Evolutionary conservation across 2,329 filamentous ascomycete genomes (phyloP), one percentile per base, ranked within the genome.

Genomic region (Ceratocystis destructans): DNA sequence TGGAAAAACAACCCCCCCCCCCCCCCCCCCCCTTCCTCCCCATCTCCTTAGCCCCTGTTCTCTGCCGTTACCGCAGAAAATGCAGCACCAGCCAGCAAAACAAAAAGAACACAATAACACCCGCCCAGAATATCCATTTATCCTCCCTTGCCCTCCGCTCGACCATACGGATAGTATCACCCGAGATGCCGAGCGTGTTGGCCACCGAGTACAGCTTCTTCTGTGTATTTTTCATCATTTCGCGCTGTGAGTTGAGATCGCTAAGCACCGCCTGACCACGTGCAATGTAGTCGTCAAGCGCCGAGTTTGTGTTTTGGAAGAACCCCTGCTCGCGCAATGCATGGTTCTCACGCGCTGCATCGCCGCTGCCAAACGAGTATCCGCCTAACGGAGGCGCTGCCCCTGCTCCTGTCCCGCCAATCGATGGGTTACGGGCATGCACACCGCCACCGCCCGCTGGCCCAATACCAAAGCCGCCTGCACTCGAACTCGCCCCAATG

Each of bases 101-200:
- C 46, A 83, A 73, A 72, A 97, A 89, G 75, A 99, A 99, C 45
- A 94, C 76, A 4, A 95, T 76, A 2, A 93, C 90, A 0, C 94
- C 91, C 0, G 79, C 88, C 82, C 88, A 89, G 75, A 99, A 99
- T 45, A 99, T 96, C 91, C 92, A 97, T 77, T 96, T 97, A 75
- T 99, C 94, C 79, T 97, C 89, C 75, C 86, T 88, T 63, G 94
- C 91, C 69, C 94, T 82, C 71, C 94, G 79, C 77, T 97, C 93
- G 53, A 99, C 88, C 90, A 94, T 97, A 61, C 94, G 86, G 70
- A 99, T 99, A 1, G 94, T 99, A 74, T 97, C 93, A 22, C 93
- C 92, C 72, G 89, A 95, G 68, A 99, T 83, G 0, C 94, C 94
- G 61, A 99, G 77, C 25, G 94, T 97, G 73, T 96, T 97, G 5